Evolutionary conservation across 345 rosid genomes (phyloP), one percentile per base, ranked within the genome.

Genomic region (Dipteronia dyeriana): DNA sequence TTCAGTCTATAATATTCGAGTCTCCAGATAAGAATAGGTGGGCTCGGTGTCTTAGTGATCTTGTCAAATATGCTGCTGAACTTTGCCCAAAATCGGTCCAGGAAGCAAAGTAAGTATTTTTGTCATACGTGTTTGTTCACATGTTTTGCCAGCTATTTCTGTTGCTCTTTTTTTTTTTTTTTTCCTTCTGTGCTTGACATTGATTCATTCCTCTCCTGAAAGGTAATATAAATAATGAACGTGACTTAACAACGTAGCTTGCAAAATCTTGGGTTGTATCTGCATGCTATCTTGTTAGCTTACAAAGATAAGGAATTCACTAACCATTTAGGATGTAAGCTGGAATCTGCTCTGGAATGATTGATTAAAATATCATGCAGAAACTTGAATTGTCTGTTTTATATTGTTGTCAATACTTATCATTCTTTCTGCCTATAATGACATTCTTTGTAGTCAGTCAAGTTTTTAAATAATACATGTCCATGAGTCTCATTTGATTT

Each of bases 11-110:
- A 76, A 92, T 96, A 79, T 92, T 90, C 78, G 99, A 96, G 80
- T 90, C 97, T 84, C 98, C 97, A 77, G 99, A 96, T 84, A 96
- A 96, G 85, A 94, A 89, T 83, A 91, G 95, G 79, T 96, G 98
- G 97, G 98, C 94, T 71, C 88, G 97, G 51, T 96, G 98, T 84
- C 95, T 96, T 62, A 94, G 98, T 73, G 97, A 96, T 79, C 97
- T 96, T 66, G 90, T 96, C 77, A 94, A 90, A 85, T 91, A 90
- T 85, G 94, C 97, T 79, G 97, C 97, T 73, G 99, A 92, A 83
- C 92, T 96, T 71, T 96, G 99, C 88, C 95, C 98, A 79, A 88
- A 83, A 84, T 91, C 99, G 62, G 97, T 96, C 82, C 98, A 88
- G 81, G 94, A 87, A 69, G 97, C 99, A 84, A 96, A 92, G 99